Conservation (phyloP, 2,329 filamentous ascomycete genomes). For the Xylariaceae sp. region DNA sequence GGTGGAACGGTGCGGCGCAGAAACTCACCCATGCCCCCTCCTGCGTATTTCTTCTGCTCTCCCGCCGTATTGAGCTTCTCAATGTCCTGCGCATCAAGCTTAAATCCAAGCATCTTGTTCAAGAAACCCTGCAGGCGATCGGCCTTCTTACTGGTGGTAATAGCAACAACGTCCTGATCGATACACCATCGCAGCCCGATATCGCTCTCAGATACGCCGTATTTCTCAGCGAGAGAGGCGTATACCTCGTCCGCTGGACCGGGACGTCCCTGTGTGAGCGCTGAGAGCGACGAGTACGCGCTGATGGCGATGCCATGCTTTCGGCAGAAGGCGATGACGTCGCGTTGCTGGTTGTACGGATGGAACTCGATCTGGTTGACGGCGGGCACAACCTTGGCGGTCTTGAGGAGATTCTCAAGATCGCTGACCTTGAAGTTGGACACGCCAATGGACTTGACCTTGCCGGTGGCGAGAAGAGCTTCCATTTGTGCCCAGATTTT, state of each 20-base stretch:
- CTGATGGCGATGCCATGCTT: slow-evolving; percentile 51
- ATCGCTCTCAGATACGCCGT: slow-evolving; percentile 50
- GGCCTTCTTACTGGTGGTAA: slow-evolving; percentile 56
- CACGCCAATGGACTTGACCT: slow-evolving; percentile 66
- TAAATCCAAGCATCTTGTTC: slow-evolving; percentile 45
- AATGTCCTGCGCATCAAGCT: slow-evolving; percentile 55
- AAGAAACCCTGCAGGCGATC: slow-evolving; percentile 52
- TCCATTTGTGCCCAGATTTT: slow-evolving; percentile 55
- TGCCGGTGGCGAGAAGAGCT: slow-evolving; percentile 60
- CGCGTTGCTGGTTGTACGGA: slow-evolving; percentile 63
- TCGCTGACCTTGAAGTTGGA: slow-evolving; percentile 63
- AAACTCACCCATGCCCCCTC: slow-evolving; percentile 14
- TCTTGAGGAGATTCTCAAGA: slow-evolving; percentile 50
- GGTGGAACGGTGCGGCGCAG: background rate
- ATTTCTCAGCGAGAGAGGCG: slow-evolving; percentile 48
- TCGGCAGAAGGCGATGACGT: slow-evolving; percentile 52
- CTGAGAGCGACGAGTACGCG: slow-evolving; percentile 50
- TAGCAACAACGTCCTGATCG: slow-evolving; percentile 52
- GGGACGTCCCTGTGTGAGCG: slow-evolving; percentile 36
- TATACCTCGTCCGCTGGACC: slow-evolving; percentile 51
- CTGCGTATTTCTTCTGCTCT: slow-evolving; percentile 53
- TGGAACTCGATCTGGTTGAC: slow-evolving; percentile 78
- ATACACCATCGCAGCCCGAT: slow-evolving; percentile 54
- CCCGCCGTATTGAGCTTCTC: slow-evolving; percentile 51
- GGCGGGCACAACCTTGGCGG: slow-evolving; percentile 58